phyloP scores from a whole-genome alignment of 306 rosid species.

The Benincasa hispida region DNA sequence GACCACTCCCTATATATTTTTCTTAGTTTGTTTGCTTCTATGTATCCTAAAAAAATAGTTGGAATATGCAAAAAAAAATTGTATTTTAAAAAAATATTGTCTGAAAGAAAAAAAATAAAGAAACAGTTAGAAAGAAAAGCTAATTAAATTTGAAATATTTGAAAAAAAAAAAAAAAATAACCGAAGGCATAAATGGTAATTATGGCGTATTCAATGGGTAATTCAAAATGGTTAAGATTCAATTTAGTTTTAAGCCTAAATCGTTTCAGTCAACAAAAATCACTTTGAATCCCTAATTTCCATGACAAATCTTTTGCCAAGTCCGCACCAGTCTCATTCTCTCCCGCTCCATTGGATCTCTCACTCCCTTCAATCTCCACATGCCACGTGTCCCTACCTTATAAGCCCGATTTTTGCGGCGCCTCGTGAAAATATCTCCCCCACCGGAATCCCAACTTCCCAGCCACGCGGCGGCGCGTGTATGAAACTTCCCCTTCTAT shows the following conservation, averaged over 20 bases:
- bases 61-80: too few species aligned
- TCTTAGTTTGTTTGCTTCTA: too few species aligned
- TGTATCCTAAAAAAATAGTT: too few species aligned
- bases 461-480: background rate
- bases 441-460: background rate
- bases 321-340: constrained; percentile 13
- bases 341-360: constrained; percentile 17
- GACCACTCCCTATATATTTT: too few species aligned
- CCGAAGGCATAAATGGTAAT: background rate
- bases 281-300: constrained; percentile 24
- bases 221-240: background rate
- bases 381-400: constrained; percentile 13
- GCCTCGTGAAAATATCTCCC: constrained; percentile 10
- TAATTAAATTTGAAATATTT: background rate
- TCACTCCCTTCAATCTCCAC: background rate
- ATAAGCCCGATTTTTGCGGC: constrained; percentile 20
- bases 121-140: background rate
- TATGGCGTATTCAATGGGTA: background rate
- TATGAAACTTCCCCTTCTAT: too few species aligned
- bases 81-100: background rate
- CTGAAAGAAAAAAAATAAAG: background rate
- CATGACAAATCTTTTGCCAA: constrained; percentile 17
- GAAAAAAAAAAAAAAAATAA: background rate
- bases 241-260: constrained; percentile 9
- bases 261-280: constrained; percentile 42